These are phyloP conservation scores for Cystoderma amianthinum DNA, from an alignment of 768 basidiomycete species.

Conservation along the genomic window DNA sequence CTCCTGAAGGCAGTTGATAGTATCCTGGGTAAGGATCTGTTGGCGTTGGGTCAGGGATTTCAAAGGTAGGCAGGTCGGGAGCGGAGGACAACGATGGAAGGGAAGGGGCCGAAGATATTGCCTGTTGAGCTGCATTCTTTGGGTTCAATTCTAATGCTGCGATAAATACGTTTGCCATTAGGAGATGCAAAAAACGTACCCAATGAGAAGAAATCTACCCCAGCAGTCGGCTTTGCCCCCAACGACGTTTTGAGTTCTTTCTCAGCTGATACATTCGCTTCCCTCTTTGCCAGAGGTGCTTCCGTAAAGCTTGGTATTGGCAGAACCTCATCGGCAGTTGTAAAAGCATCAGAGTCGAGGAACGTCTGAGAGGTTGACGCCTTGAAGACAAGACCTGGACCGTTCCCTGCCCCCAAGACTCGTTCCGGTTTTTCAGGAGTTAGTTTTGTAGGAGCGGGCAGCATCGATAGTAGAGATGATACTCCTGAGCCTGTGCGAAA, in stretches of 20 bases:
- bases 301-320: slow-evolving; percentile 39
- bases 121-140: slow-evolving; percentile 2
- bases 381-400: slow-evolving; percentile 60
- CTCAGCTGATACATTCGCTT: slow-evolving; percentile 50
- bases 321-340: slow-evolving; percentile 10
- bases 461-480: slow-evolving; percentile 65
- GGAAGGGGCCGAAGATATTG: slow-evolving; percentile 14
- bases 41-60: slow-evolving; percentile 67
- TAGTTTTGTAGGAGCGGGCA: slow-evolving; percentile 64
- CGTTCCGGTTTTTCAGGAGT: slow-evolving; percentile 36
- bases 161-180: not conserved
- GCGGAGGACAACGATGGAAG: slow-evolving; percentile 51
- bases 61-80: slow-evolving; percentile 58
- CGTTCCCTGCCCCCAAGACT: slow-evolving; percentile 58
- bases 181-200: slow-evolving; percentile 37
- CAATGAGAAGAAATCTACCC: slow-evolving; percentile 65
- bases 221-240: slow-evolving; percentile 20
- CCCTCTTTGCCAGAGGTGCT: slow-evolving; percentile 51
- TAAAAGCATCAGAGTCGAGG: not conserved
- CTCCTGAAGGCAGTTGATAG: slow-evolving; percentile 75
- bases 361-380: slow-evolving; percentile 12
- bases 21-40: slow-evolving; percentile 82
- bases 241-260: slow-evolving; percentile 15
- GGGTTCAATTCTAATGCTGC: not conserved
- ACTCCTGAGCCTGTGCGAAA: slow-evolving; percentile 48